Conservation (phyloP, 179 eudicot species). For the Drosera spatulata region DNA sequence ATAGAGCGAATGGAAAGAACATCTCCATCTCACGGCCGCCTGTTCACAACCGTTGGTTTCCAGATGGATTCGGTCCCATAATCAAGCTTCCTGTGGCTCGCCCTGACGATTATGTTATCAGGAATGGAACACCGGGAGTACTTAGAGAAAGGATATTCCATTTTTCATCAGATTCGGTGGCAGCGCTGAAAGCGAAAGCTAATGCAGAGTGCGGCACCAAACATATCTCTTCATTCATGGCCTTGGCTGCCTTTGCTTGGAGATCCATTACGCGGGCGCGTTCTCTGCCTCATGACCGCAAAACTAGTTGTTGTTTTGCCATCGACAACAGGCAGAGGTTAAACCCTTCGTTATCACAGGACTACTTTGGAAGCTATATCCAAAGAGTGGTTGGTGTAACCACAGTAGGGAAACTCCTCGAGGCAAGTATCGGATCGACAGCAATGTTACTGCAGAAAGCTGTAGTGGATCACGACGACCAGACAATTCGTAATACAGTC, state of each 20-base stretch:
- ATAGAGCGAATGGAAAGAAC: no score
- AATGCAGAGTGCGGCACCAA: no score
- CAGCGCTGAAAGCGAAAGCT: slow-evolving; percentile 16
- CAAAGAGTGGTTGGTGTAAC: neutral
- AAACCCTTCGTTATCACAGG: slow-evolving; percentile 11
- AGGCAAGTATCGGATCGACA: neutral
- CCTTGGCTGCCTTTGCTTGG: slow-evolving; percentile 27
- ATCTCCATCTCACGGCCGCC: slow-evolving; percentile 34
- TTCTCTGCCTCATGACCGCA: slow-evolving; percentile 7
- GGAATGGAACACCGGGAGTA: slow-evolving; percentile 3
- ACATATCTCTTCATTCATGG: slow-evolving; percentile 34
- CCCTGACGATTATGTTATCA: slow-evolving; percentile 5
- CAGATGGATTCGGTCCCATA: slow-evolving; percentile 15
- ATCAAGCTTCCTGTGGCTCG: slow-evolving; percentile 20
- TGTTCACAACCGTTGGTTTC: slow-evolving; percentile 24
- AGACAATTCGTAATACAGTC: neutral
- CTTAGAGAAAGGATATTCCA: slow-evolving; percentile 10
- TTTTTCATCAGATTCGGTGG: slow-evolving; percentile 4
- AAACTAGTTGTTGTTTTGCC: slow-evolving; percentile 20
- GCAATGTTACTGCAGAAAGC: slow-evolving; percentile 5
- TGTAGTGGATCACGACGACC: neutral
- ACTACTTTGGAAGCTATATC: slow-evolving; percentile 6
- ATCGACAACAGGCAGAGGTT: slow-evolving; percentile 22
- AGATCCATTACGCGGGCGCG: slow-evolving; percentile 27
- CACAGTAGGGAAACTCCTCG: slow-evolving; percentile 1